Evolutionary conservation across 2,329 filamentous ascomycete genomes (phyloP).

Genomic region (Periglandula ipomoeae): DNA sequence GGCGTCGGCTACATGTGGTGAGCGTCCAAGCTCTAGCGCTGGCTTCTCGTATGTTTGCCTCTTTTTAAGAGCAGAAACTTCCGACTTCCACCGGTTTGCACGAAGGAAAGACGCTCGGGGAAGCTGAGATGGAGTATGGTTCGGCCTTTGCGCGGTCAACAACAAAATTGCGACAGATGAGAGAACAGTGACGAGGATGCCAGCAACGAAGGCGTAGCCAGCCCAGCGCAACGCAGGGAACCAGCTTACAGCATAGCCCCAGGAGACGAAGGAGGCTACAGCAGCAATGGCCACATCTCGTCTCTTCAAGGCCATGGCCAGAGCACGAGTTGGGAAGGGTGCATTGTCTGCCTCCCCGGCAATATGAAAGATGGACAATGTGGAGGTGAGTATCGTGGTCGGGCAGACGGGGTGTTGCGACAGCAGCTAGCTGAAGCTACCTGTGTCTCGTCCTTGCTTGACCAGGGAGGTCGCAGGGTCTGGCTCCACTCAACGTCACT

Average conservation of each 20-base stretch:
- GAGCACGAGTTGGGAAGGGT: slow-evolving; percentile 18
- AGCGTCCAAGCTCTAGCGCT: slow-evolving; percentile 61
- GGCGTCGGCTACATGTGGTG: slow-evolving; percentile 67
- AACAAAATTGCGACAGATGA: slow-evolving; percentile 50
- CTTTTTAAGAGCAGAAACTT: slow-evolving; percentile 56
- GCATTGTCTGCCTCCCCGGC: slow-evolving; percentile 19
- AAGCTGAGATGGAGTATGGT: slow-evolving; percentile 30
- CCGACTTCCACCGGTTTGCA: slow-evolving; percentile 56
- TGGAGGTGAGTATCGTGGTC: neutral
- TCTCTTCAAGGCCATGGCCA: slow-evolving; percentile 60
- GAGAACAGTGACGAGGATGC: slow-evolving; percentile 47
- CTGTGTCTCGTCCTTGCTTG: too few species aligned
- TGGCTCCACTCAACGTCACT: neutral
- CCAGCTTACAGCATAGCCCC: slow-evolving; percentile 79
- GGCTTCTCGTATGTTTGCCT: slow-evolving; percentile 58
- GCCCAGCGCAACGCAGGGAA: slow-evolving; percentile 74
- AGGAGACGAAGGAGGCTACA: slow-evolving; percentile 69
- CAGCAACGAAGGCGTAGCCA: slow-evolving; percentile 72
- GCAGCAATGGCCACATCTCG: slow-evolving; percentile 62
- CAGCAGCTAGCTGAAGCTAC: too few species aligned
- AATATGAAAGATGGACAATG: slow-evolving; percentile 1
- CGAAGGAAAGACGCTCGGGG: slow-evolving; percentile 50
- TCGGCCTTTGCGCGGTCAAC: slow-evolving; percentile 39
- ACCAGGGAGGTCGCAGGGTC: too few species aligned
- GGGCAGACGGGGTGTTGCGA: neutral